Evolutionary conservation across 2,329 filamentous ascomycete species (phyloP).

Genomic region (Arthrinium puccinioides): DNA sequence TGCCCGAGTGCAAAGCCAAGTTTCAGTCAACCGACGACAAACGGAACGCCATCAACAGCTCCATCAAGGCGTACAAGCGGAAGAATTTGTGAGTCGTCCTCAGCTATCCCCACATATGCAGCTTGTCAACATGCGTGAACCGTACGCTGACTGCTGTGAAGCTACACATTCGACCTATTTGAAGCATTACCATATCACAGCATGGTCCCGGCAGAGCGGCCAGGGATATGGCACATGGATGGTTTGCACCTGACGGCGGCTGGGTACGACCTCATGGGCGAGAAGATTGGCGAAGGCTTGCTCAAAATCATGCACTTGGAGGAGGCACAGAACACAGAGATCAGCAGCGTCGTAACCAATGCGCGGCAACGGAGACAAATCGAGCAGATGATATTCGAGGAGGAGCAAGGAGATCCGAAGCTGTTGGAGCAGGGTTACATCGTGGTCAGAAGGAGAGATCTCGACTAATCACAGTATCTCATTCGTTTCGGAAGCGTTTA

Average conservation of each 20-base stretch:
- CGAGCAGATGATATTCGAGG: constrained; percentile 37
- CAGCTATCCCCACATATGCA: not conserved
- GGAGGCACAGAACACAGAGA: constrained; percentile 23
- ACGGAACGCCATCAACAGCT: constrained; percentile 41
- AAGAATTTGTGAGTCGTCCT: constrained; percentile 42
- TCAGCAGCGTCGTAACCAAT: constrained; percentile 16
- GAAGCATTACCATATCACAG: constrained; percentile 44
- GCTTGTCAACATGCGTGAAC: not conserved
- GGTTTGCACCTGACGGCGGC: constrained; percentile 48
- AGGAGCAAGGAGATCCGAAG: constrained; percentile 40
- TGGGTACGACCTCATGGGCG: constrained; percentile 58
- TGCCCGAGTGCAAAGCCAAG: constrained; percentile 42
- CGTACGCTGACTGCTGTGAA: constrained; percentile 18
- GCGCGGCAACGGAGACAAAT: constrained; percentile 20
- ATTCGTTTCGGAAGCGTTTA: too few relatives aligned
- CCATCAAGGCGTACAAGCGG: constrained; percentile 41
- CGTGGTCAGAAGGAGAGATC: constrained; percentile 42
- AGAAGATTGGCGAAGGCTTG: constrained; percentile 45
- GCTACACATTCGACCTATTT: constrained; percentile 50
- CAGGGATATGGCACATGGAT: constrained; percentile 50
- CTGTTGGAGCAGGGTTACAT: constrained; percentile 46
- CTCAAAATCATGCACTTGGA: constrained; percentile 34
- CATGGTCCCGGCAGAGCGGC: constrained; percentile 36
- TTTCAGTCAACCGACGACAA: constrained; percentile 20
- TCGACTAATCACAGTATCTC: constrained; percentile 36